Base-by-base conservation (phyloP, 148 eudicot genomes). In the Rhododendron simsii region DNA sequence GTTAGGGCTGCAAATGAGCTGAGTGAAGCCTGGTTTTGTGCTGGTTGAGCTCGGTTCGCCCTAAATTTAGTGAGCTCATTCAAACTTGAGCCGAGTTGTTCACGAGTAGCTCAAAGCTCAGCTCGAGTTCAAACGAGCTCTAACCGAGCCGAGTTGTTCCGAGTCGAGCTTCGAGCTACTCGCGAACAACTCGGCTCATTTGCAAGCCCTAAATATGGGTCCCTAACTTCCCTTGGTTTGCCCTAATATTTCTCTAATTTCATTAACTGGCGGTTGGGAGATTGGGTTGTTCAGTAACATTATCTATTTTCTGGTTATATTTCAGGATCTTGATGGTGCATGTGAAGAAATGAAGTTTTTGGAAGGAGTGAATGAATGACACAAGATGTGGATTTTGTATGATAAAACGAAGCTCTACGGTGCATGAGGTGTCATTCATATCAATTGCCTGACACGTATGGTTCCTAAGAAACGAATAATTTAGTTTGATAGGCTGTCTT, bases 281-380 rank as follows among this genome's bases (percentile, higher is more conserved):
- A 59, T 59, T 2, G 26, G 78, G 11, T 63, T 10, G 79, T 71
- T 83, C 10, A 10, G 61, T 83, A 37, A 83, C 81, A 84, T 84
- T 74, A 44, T 35, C n/a, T 50, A 5, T 33, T 53, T 18, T 23
- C 50, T 37, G 23, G 13, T 78, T 63, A n/a, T 37, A 87, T 87
- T 87, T 83, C 86, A 87, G 86, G 84, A 78, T 78, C 67, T 83
- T 80, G 79, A 47, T n/a, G 73, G 86, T 33, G 63, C 39, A 76
- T 78, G 78, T 7, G 44, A 45, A 79, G 83, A 63, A 83, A 53
- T 48, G 71, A 78, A 84, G 83, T 28, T 39, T 1, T 53, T 44
- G 37, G 3, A 44, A 30, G 15, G 44, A 61, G 41, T 28, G 7
- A 35, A 33, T 67, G 77, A 41, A 35, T n/a, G 39, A 50, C 41